Evolutionary conservation across 352 stramenopile genomes (phyloP), one percentile per base, ranked within the genome.

Genomic region (Globisporangium polare): DNA sequence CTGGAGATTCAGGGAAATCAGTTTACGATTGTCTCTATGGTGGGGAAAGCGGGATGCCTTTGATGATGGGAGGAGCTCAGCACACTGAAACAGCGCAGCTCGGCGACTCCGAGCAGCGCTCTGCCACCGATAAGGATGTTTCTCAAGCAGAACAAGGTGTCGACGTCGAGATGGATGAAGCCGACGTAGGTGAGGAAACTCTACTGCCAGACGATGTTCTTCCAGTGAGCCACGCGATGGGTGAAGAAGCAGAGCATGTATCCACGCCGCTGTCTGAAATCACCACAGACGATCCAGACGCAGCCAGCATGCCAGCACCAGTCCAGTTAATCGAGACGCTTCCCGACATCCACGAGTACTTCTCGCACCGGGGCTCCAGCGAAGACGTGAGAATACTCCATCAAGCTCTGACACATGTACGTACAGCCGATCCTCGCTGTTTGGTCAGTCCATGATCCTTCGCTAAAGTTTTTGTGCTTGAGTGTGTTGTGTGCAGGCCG

Each of bases 21-120:
- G 62, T 68, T 17, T 77, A 74, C n/a, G 53, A 39, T 3, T 63
- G 55, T 51, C 60, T 83, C 29, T 83, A 84, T 42, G 60, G 60
- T 12, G 41, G 42, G 22, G 58, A 60, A 45, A 49, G 13, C 17
- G n/a, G 2, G 18, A 12, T 54, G 3, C 24, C 41, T 2, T 27
- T n/a, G 5, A 20, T 22, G 10, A n/a, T 39, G 15, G 17, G 5
- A 35, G 9, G 15, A 27, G 5, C 18, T 15, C 24, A 22, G 18
- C 7, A 20, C 27, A 33, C 35, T 35, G 51, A 42, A 46, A 22
- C 22, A 33, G 12, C 37, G 9, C n/a, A 22, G 26, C 47, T 37
- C 26, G 17, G 13, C 22, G 46, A 53, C 17, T 24, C 5, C 24
- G 15, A 53, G 9, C 7, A 53, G 7, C 26, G 3, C 15, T 4